Percentiles rank a stretch among this genome's conserved stretches.
Evolutionary conservation across 2,329 filamentous ascomycete genomes (phyloP).

Genomic region (Pseudopithomyces maydicus): DNA sequence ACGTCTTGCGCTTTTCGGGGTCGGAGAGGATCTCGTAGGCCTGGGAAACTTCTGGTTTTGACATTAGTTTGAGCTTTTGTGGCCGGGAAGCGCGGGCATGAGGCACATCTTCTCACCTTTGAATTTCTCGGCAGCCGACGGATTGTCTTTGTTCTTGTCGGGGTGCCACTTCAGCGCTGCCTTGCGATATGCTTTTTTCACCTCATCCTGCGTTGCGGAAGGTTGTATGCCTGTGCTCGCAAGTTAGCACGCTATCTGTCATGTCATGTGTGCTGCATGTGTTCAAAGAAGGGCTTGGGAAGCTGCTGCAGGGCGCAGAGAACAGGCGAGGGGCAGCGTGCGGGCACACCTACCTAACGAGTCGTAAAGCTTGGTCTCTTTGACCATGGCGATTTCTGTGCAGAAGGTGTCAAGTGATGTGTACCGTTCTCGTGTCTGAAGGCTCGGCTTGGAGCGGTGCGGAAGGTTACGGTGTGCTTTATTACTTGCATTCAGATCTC

Average conservation of each 20-base stretch:
- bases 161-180: constrained; percentile 90
- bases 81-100: not conserved
- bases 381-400: constrained; percentile 70
- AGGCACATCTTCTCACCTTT: constrained; percentile 63
- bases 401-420: constrained; percentile 10
- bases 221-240: constrained; percentile 65
- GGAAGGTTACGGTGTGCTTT: constrained; percentile 29
- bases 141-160: constrained; percentile 96
- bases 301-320: constrained; percentile 13
- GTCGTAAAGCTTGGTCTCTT: constrained; percentile 96
- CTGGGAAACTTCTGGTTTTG: constrained; percentile 78
- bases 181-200: constrained; percentile 96
- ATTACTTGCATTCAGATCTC: constrained; percentile 33
- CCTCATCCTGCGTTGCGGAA: constrained; percentile 85
- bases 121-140: constrained; percentile 87
- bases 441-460: constrained; percentile 21
- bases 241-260: constrained; percentile 26
- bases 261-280: not conserved
- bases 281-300: constrained; percentile 11
- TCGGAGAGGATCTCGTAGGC: constrained; percentile 98
- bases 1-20: constrained; percentile 93
- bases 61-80: constrained; percentile 17
- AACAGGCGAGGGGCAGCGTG: constrained; percentile 26
- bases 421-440: constrained; percentile 18
- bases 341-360: constrained; percentile 59